Evolutionary conservation across 2,329 filamentous ascomycete species (phyloP), one percentile per base, ranked within the genome.

Genomic region (Aspergillus puulaauensis): DNA sequence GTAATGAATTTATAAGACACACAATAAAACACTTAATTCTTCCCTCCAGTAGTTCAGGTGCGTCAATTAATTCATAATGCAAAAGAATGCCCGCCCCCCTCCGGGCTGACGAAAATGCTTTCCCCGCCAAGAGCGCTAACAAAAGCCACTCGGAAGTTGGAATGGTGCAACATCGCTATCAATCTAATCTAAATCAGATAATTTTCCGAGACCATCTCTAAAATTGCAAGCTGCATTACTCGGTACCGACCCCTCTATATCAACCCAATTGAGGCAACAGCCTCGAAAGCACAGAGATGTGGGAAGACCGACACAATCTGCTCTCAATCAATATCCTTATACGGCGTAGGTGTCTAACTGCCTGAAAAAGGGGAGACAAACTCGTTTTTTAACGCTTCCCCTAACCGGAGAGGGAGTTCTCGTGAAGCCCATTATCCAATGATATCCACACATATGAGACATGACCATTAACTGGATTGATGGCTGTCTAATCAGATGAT

Each of bases 181-280:
- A 65, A 66, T 67, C 62, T 61, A 52, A 44, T 44, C 49, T 21
- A 39, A 56, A 61, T 59, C 53, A 52, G 56, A 58, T 59, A 54
- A 35, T 52, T 21, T 17, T 50, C 21, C 14, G 41, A 54, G 17
- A 3, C 9, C 31, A n/a, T 50, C 35, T 17, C 19, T 45, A 24
- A 51, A 40, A 24, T 40, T 27, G 14, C 23, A 40, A 44, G 17
- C 27, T 33, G 37, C 14, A 2, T 40, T 6, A 31, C 8, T 31
- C 9, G 9, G 27, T 11, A 4, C 9, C 27, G 27, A 11, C 5
- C 23, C 21, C 19, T 44, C 41, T 12, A 12, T 11, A 9, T 14
- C 41, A 44, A 15, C 19, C 19, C 14, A 37, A 15, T 37, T 37
- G 6, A 37, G 35, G 15, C 15, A 37, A n/a, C 14, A 37, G 27